Conservation (phyloP, 352 stramenopile species). For the Blastocystis sp. region DNA sequence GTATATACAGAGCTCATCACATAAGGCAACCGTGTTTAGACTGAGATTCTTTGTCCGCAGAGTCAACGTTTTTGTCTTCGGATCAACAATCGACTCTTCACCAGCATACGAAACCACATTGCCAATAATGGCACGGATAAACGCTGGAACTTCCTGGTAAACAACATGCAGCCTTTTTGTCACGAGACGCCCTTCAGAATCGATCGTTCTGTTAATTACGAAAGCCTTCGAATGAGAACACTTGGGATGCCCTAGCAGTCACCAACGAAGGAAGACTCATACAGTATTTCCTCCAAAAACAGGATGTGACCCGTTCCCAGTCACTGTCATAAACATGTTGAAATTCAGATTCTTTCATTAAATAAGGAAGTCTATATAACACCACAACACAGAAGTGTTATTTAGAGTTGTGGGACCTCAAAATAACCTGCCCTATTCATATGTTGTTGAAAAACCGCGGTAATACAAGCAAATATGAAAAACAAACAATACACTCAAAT, state of each 20-base stretch:
- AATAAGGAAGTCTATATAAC: not conserved
- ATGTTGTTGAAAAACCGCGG: not conserved
- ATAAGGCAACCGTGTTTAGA: not conserved
- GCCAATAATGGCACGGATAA: constrained; percentile 38
- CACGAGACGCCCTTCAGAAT: constrained; percentile 51
- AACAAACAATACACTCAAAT: not conserved
- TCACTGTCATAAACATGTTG: constrained; percentile 46
- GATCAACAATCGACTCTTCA: constrained; percentile 59
- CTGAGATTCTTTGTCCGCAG: constrained; percentile 33
- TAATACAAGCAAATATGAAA: not conserved
- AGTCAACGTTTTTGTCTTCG: constrained; percentile 51
- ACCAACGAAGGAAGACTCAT: not conserved
- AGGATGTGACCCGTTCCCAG: constrained; percentile 49
- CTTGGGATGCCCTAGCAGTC: constrained; percentile 41
- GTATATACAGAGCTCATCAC: constrained; percentile 53
- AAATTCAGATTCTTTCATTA: constrained; percentile 46
- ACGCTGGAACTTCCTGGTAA: constrained; percentile 57
- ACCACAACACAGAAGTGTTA: constrained; percentile 40
- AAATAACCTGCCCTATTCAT: not conserved
- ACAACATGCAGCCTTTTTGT: constrained; percentile 54
- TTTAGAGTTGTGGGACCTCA: not conserved
- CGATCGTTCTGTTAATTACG: constrained; percentile 26
- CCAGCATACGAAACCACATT: constrained; percentile 51
- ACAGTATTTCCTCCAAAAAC: constrained; percentile 60
- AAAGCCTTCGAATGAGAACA: constrained; percentile 43